Conservation (phyloP, 305 asterid species). For the Fraxinus floribunda region DNA sequence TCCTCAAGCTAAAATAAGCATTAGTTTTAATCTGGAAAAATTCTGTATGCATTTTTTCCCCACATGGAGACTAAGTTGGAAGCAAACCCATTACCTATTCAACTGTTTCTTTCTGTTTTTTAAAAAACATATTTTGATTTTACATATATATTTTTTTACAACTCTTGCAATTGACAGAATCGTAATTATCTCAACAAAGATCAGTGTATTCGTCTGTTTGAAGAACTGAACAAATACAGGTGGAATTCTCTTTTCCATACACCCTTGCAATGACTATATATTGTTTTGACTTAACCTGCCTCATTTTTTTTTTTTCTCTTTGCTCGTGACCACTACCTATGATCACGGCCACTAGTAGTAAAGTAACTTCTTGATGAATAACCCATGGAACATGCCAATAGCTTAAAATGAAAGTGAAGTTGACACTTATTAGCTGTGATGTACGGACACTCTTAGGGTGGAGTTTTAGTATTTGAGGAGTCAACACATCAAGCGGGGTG, state of each 20-base stretch:
- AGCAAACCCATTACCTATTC: background rate
- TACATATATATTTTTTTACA: background rate
- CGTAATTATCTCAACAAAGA: constrained; percentile 69
- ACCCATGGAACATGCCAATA: background rate
- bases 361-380: background rate
- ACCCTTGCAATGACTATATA: background rate
- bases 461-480: background rate
- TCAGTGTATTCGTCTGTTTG: constrained; percentile 79
- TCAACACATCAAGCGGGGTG: background rate
- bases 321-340: background rate
- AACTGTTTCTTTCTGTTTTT: background rate
- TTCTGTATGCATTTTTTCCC: background rate
- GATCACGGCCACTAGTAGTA: background rate
- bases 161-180: constrained; percentile 45
- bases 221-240: constrained; percentile 96
- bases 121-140: background rate
- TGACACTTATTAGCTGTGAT: background rate
- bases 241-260: constrained; percentile 17
- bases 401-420: background rate
- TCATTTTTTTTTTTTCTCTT: background rate
- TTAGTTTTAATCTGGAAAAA: background rate
- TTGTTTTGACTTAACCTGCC: background rate
- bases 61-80: background rate
- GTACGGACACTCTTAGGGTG: background rate
- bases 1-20: background rate